Evolutionary conservation across 495 filamentous ascomycete genomes (phyloP).

Genomic region (Xylaria nigripes): DNA sequence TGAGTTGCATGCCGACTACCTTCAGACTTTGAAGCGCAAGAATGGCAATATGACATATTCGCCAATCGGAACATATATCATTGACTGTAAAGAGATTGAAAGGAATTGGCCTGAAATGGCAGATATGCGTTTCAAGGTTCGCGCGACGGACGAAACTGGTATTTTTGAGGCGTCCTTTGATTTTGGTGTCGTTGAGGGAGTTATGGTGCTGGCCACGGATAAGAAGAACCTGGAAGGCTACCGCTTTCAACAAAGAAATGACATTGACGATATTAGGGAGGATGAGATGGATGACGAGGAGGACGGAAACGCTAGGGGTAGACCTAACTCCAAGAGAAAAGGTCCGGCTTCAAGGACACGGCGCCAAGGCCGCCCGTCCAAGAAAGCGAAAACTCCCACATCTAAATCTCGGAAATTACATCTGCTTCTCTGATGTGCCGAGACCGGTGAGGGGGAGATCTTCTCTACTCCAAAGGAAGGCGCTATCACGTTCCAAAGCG

Average conservation of each 20-base stretch:
- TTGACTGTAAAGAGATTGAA: slow-evolving; percentile 17
- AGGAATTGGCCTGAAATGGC: slow-evolving; percentile 6
- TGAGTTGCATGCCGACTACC: slow-evolving; percentile 7
- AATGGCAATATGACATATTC: slow-evolving; percentile 3
- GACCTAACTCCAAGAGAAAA: neutral
- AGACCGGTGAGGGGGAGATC: slow-evolving; percentile 22
- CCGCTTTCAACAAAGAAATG: slow-evolving; percentile 4
- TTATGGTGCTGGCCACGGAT: slow-evolving; percentile 13
- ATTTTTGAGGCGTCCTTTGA: slow-evolving; percentile 15
- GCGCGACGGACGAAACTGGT: neutral
- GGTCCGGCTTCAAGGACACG: neutral
- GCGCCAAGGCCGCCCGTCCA: slow-evolving; percentile 7
- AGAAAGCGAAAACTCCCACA: slow-evolving; percentile 14
- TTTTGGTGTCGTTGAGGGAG: slow-evolving; percentile 14
- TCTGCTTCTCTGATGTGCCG: slow-evolving; percentile 15
- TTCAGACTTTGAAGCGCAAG: slow-evolving; percentile 1
- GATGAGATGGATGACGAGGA: neutral
- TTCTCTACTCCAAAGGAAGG: slow-evolving; percentile 7
- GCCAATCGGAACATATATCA: slow-evolving; percentile 17
- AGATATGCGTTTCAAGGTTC: slow-evolving; percentile 12
- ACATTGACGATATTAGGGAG: neutral
- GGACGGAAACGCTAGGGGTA: no score
- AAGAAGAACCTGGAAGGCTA: slow-evolving; percentile 9
- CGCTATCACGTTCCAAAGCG: slow-evolving; percentile 22
- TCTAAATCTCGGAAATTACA: slow-evolving; percentile 6